Evolutionary conservation across 257 asterid genomes (phyloP), one percentile per base, ranked within the genome.

Genomic region (Capsicum rhomboideum): DNA sequence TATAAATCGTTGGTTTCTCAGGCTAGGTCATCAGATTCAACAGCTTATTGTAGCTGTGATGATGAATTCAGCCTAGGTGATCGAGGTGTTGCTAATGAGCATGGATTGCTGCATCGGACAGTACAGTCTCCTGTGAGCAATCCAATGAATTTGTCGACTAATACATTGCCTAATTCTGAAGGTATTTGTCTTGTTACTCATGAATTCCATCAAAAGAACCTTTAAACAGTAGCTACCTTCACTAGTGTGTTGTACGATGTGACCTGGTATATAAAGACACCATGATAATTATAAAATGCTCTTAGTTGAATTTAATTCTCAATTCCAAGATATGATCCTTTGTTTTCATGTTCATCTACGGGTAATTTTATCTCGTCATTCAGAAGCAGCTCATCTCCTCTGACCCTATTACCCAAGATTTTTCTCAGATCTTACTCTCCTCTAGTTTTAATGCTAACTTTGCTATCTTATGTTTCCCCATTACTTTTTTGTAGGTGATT

Each of bases 1-100:
- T 85, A 81, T 77, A 69, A 34, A 59, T 59, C 18, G 20, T 83
- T 59, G 67, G 83, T 82, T 84, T 21, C 85, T 78, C 91, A 96
- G 98, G 94, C 90, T 82, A 87, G 86, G 82, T 80, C 87, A 83
- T 88, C 94, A 78, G 97, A 92, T 84, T 87, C 92, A 53, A 91
- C 94, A 53, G 79, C 89, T 83, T 94, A 89, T 89, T 93, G 93
- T 74, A 94, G 92, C 85, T 94, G 97, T 44, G 89, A 92, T 54
- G 98, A 94, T 85, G 92, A 90, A 58, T 90, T 92, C 82, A 87
- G 87, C 78, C 90, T 87, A 84, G 89, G 80, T 74, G 89, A 88
- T 79, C 86, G 87, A 85, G 90, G 82, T 82, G 63, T 77, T 84
- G 86, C 85, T 77, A 82, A 81, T 85, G 94, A 88, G 83, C 92